Percentiles rank a stretch among this genome's conserved stretches.
These are phyloP conservation scores for Elsinoe arachidis DNA, from an alignment of 2,329 filamentous ascomycete genomes.

Conservation along the genomic window DNA sequence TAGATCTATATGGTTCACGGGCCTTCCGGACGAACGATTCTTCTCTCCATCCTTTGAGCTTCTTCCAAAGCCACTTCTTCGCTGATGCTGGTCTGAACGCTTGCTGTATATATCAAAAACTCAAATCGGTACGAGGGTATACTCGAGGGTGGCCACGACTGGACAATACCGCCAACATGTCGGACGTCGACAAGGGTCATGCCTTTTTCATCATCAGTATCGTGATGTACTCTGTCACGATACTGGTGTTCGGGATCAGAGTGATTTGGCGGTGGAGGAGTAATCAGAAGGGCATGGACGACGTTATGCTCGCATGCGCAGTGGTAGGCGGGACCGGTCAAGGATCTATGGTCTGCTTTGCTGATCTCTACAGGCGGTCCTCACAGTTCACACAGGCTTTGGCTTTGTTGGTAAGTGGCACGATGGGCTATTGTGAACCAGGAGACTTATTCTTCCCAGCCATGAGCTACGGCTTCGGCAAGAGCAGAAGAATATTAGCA, in stretches of 20 bases:
- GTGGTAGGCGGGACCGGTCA: neutral
- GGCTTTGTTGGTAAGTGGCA: neutral
- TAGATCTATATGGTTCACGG: conserved; percentile 5
- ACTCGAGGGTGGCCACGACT: neutral
- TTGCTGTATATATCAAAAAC: neutral
- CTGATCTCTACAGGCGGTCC: neutral
- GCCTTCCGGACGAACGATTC: conserved; percentile 2
- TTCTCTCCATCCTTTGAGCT: conserved; percentile 4
- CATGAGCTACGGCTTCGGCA: conserved; percentile 9
- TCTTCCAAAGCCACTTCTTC: neutral
- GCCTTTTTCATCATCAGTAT: conserved; percentile 11
- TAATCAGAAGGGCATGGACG: conserved; percentile 8
- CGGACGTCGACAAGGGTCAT: conserved; percentile 8
- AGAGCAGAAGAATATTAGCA: neutral
- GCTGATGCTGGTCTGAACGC: conserved; percentile 3
- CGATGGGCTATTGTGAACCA: too few relatives aligned
- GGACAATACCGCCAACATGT: neutral
- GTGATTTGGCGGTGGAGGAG: conserved; percentile 9
- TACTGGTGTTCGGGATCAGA: neutral
- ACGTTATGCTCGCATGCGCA: conserved; percentile 4
- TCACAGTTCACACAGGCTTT: conserved; percentile 1
- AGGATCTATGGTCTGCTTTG: neutral
- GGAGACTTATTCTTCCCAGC: neutral
- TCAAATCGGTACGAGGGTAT: neutral
- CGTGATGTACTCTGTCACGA: conserved; percentile 3